Base-by-base conservation (phyloP, 768 basidiomycete species). In the Leccinum obscurum region DNA sequence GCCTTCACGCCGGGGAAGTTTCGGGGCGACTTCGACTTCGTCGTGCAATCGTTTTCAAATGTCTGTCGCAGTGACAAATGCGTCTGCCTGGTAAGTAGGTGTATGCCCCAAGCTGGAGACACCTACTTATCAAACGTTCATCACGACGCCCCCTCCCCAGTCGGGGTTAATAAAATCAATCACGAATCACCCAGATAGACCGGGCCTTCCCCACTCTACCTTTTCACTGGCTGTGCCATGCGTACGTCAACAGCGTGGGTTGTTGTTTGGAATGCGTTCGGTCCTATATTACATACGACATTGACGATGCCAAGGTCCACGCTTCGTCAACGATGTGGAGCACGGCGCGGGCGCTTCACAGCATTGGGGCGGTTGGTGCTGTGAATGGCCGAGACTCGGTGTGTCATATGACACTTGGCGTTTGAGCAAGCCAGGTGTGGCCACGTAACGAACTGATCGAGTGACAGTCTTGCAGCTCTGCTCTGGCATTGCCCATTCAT, bases 61-160 rank as follows among this genome's bases (percentile, higher is more conserved):
- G 48, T 60, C 48, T 56, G 58, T 59, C 54, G 58, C 52, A 56
- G 59, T 48, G 62, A 63, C 57, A 66, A 66, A 58, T 49, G 6
- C 13, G n/a, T 50, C 60, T 46, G 14, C 32, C 58, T 52, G 9
- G 60, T 30, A 64, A 30, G 22, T 30, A 64, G 35, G 22, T 22
- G 20, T 28, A 50, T 55, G 39, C 3, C 56, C 56, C 54, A 55
- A 52, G 34, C 55, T 50, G 28, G 54, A 39, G 49, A 56, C 39
- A 41, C 51, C 52, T 22, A 20, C 51, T 50, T 26, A 50, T 59
- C 60, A 56, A 54, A 55, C 30, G 32, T 59, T 44, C 28, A 55
- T 37, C 13, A 56, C 37, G 30, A 9, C 48, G 15, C 34, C 30
- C 24, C 37, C 34, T 35, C 34, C 32, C 56, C 60, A 60, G 58